A percentile compares a stretch with the other conserved stretches of the same genome.
These are phyloP conservation scores for Rubus idaeus DNA, from an alignment of 306 rosid genomes.

Conservation along the genomic window DNA sequence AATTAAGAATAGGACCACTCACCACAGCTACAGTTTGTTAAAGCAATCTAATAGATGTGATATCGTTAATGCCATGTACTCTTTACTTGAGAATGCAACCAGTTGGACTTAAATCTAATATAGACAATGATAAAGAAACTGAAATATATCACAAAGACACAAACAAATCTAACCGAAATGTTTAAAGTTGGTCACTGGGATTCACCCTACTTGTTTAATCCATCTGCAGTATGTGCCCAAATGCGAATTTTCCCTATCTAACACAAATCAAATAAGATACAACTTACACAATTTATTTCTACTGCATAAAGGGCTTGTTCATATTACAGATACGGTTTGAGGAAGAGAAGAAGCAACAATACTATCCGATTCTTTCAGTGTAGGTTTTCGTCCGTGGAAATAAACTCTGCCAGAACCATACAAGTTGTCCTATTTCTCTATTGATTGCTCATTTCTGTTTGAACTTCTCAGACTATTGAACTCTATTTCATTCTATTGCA, in stretches of 20 bases:
- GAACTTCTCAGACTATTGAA: no score
- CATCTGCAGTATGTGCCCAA: neutral
- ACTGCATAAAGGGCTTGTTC: neutral
- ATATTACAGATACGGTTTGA: neutral
- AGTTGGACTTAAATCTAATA: neutral
- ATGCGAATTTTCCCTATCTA: neutral
- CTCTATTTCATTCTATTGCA: neutral
- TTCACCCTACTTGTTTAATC: neutral
- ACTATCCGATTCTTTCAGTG: neutral
- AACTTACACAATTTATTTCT: neutral
- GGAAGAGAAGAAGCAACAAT: neutral
- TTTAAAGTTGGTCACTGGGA: neutral
- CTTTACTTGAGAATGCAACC: neutral
- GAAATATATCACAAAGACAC: neutral
- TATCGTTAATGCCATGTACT: neutral
- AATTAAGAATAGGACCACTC: neutral
- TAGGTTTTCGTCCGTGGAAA: neutral
- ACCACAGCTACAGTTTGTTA: neutral
- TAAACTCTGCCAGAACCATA: neutral
- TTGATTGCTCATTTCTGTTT: neutral
- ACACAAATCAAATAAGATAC: neutral
- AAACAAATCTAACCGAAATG: neutral
- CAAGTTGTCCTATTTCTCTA: neutral
- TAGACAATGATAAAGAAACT: neutral
- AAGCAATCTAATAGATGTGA: neutral